These are phyloP conservation scores for Aspergillus sparsus DNA, from an alignment of 495 filamentous ascomycete species.

Conservation along the genomic window DNA sequence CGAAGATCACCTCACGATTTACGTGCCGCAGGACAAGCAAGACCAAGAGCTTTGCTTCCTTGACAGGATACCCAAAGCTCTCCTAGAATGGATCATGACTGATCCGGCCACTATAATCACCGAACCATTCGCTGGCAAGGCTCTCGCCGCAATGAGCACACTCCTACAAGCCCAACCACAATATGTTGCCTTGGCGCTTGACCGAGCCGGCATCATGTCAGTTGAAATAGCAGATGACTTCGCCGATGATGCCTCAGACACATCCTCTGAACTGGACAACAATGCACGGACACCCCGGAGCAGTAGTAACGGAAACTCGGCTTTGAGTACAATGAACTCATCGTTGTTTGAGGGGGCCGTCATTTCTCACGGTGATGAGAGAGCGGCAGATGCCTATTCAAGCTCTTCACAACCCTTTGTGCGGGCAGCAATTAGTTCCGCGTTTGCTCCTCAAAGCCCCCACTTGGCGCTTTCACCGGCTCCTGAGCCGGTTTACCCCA, in stretches of 20 bases:
- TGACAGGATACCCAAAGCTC: conserved; percentile 29
- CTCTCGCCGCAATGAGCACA: conserved; percentile 18
- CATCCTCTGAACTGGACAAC: background rate
- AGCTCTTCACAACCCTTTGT: background rate
- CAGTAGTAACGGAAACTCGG: background rate
- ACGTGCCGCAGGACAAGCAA: conserved; percentile 38
- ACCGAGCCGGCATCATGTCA: conserved; percentile 17
- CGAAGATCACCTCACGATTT: conserved; percentile 31
- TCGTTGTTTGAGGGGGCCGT: conserved; percentile 3
- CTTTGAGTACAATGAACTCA: background rate
- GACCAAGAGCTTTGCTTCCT: conserved; percentile 36
- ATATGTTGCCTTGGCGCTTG: conserved; percentile 14
- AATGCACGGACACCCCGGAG: background rate
- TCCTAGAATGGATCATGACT: conserved; percentile 39
- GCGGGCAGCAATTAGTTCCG: background rate
- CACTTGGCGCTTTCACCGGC: background rate
- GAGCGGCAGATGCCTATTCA: background rate
- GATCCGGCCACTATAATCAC: conserved; percentile 28
- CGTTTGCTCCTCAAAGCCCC: background rate
- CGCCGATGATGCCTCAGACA: background rate
- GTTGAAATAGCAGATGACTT: conserved; percentile 19
- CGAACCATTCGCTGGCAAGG: conserved; percentile 16
- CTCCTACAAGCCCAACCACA: conserved; percentile 20
- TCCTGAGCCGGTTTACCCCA: background rate
- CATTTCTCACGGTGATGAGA: background rate